A percentile compares a stretch with the other conserved stretches of the same genome.
phyloP scores from a whole-genome alignment of 306 rosid genomes.

The Clitoria ternatea region DNA sequence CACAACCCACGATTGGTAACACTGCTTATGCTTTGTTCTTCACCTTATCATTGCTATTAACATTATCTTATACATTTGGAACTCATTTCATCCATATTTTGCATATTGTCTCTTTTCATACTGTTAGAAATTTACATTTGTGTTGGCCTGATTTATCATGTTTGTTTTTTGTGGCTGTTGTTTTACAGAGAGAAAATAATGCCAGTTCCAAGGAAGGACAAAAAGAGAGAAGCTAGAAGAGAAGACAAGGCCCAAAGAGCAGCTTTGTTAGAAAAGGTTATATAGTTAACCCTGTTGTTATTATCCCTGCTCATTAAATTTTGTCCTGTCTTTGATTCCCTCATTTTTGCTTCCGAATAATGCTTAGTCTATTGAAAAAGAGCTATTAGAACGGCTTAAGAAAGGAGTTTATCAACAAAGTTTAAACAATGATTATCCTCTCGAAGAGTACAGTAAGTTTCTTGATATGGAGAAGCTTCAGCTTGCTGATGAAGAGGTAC shows the following conservation, averaged over 20 bases:
- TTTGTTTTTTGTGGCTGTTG: background rate
- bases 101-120: no score
- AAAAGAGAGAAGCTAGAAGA: constrained; percentile 83
- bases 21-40: no score
- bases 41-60: no score
- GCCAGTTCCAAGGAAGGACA: constrained; percentile 81
- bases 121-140: no score
- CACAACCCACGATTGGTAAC: no score
- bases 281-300: constrained; percentile 14
- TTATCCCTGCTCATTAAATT: constrained; percentile 5
- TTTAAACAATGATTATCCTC: constrained; percentile 58
- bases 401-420: constrained; percentile 45
- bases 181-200: constrained; percentile 73
- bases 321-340: constrained; percentile 4
- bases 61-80: no score
- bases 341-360: constrained; percentile 19
- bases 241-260: constrained; percentile 80
- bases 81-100: no score
- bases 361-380: constrained; percentile 66
- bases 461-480: constrained; percentile 43
- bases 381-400: constrained; percentile 69
- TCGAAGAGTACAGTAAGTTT: constrained; percentile 44
- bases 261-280: constrained; percentile 73
- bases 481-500: constrained; percentile 50
- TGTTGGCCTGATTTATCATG: constrained; percentile 6